Base-by-base conservation (phyloP, 192 early-diverging fungal species). In the Funneliformis mosseae region DNA sequence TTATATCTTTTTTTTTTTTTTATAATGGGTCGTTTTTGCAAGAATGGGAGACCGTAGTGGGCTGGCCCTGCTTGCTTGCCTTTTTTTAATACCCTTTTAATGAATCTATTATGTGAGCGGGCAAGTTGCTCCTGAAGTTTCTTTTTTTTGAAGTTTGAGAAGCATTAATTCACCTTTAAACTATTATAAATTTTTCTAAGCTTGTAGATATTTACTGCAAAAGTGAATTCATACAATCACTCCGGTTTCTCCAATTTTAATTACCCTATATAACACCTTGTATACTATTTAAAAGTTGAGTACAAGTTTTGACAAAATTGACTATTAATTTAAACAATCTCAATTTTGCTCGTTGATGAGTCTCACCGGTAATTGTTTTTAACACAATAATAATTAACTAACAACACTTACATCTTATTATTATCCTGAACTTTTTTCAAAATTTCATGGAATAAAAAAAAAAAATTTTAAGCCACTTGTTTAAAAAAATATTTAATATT, bases 21-120 rank as follows among this genome's bases (percentile, higher is more conserved):
- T 27, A 38, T 74, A 50, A 50, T 33, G 33, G 33, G 33, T 33
- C 33, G 33, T 33, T 33, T 33, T 33, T 41, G 21, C 0, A 14
- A 41, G n/a, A 46, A 55, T 39, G 23, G 48, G 28, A 12, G 38
- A 62, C 12, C 16, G 45, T 42, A 76, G 74, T 76, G 39, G 74
- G 74, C 74, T 63, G 74, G 73, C 8, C 70, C 70, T 72, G 23
- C 73, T 55, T 74, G 23, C 43, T 50, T 74, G 27, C 46, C 48
- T n/a, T 21, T 28, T 25, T 74, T 46, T 74, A 59, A 16, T 46
- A 50, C 18, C 27, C 21, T n/a, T n/a, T n/a, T n/a, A n/a, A n/a
- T 38, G 16, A 10, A 27, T 18, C 62, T 39, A 72, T 77, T 43
- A 23, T 25, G 39, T 67, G 25, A 27, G 64, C 64, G 14, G 21